Evolutionary conservation across 2,329 filamentous ascomycete species (phyloP), one percentile per base, ranked within the genome.

Genomic region (Blastomyces percursus): DNA sequence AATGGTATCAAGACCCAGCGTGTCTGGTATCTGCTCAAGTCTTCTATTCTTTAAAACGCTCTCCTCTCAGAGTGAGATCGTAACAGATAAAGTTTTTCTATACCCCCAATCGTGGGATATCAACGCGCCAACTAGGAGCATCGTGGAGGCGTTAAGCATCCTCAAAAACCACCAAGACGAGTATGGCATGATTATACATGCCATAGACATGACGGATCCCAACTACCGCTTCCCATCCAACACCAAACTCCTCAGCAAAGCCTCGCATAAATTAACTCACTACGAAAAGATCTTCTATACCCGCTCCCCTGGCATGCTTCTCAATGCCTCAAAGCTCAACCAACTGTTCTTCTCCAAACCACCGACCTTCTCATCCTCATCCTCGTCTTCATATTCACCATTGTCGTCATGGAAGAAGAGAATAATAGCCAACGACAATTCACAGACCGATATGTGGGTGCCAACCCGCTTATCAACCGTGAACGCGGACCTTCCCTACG

Each of bases 51-150:
- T 77, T 64, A 77, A 76, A 66, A 69, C 71, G 21, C 69, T 79
- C 44, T 64, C 71, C 0, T 70, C 69, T 32, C 74, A 75, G 38
- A 68, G 68, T 61, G 73, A 72, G 5, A 69, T 66, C 16, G 62
- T 74, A 30, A 71, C 76, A 46, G 76, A 78, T 46, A 74, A 75
- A 12, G 68, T 80, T n/a, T 75, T 79, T 57, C 73, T 80, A 66
- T 80, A 80, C 65, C 78, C 78, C 8, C 69, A 73, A 62, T 74
- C 76, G 64, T 79, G 77, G 77, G 77, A 79, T 61, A 60, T 66
- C 19, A 52, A 70, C 69, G 67, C 67, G 67, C 35, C 63, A 66
- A 27, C 67, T 0, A 67, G 71, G 40, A 66, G 69, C 1, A 67
- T 76, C 57, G 65, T 70, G 1, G 68, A 67, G 16, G 75, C 75